Evolutionary conservation across 257 asterid genomes (phyloP), one percentile per base, ranked within the genome.

Genomic region (Lycium barbarum): DNA sequence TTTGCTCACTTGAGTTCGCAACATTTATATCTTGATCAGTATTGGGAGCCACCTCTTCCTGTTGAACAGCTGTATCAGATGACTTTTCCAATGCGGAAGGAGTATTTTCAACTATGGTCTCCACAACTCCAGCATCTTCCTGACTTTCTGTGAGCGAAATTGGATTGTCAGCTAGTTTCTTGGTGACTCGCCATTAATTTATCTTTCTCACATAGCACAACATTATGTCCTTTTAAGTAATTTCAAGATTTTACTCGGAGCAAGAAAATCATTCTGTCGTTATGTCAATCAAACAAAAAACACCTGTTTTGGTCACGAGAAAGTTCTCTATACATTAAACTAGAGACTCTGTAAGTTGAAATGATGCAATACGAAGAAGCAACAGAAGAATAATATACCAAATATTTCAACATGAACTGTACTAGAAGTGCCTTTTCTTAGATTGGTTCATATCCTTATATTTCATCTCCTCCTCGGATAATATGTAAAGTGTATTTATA

Each of bases 91-190:
- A 79, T 13, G 73, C 38, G 58, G 85, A 72, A 54, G 92, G 81
- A 54, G 87, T 55, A 80, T 18, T 82, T 8, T 63, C 85, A 45
- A 79, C 88, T 59, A 33, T 35, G 53, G 83, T 86, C 81, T 83
- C 91, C 35, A 70, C 51, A 54, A 73, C 80, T 72, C 83, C 89
- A 85, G 53, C 92, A 36, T 45, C 20, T 58, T 67, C 86, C 82
- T 72, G 88, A 87, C 81, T 86, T 84, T 86, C 95, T 92, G 91
- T 82, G 87, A 22, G 80, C 61, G 83, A 53, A 73, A 80, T 54
- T 72, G 81, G 74, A 85, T 55, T 40, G 38, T 83, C 83, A 63
- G 87, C 83, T 20, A 78, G 35, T 70, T 74, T 63, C n/a, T 55
- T 70, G 55, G 66, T 26, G 26, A 76, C 47, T 26, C 5, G 5